Evolutionary conservation across 2,329 filamentous ascomycete species (phyloP), one percentile per base, ranked within the genome.

Genomic region (Clonostachys rhizophaga): DNA sequence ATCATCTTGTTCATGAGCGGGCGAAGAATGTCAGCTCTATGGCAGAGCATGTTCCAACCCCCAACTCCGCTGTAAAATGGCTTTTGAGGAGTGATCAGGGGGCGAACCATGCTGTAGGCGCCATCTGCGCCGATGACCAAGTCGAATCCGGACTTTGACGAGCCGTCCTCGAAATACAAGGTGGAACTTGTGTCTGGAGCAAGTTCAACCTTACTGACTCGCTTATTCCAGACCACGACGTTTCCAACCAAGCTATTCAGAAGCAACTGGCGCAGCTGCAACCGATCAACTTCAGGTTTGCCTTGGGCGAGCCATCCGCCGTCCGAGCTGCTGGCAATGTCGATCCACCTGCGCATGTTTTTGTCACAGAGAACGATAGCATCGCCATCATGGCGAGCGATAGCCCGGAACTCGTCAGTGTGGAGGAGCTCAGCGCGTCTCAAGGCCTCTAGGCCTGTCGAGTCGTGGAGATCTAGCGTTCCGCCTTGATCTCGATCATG

Each of bases 381-480:
- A 39, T 76, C 67, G 47, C 61, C 61, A 50, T 73, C 73, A 5
- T 69, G 68, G 34, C 64, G 62, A 2, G 68, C 66, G n/a, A 69
- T 54, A 34, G 63, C 53, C 2, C 60, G 45, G 53, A 79, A 79
- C 14, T 66, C 12, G 8, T 39, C 14, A 8, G 36, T 55, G 3
- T 70, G 63, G 46, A 58, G 69, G 13, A 79, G 58, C 0, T 69
- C 72, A 13, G 67, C 69, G 44, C 68, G 67, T 7, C 58, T 60
- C 10, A 80, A 55, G 0, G 72, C 75, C 4, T 61, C 57, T 6
- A 74, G 67, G 0, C 76, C 76, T 1, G 68, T 65, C 6, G 64
- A 53, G 1, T 64, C 59, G 52, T 80, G 75, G 1, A 81, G 61
- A 51, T 79, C 76, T 3, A 81, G 67, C 47, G 59, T 71, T 13